Conservation (phyloP, 2,329 filamentous ascomycete species). For the Monosporascus sp. region DNA sequence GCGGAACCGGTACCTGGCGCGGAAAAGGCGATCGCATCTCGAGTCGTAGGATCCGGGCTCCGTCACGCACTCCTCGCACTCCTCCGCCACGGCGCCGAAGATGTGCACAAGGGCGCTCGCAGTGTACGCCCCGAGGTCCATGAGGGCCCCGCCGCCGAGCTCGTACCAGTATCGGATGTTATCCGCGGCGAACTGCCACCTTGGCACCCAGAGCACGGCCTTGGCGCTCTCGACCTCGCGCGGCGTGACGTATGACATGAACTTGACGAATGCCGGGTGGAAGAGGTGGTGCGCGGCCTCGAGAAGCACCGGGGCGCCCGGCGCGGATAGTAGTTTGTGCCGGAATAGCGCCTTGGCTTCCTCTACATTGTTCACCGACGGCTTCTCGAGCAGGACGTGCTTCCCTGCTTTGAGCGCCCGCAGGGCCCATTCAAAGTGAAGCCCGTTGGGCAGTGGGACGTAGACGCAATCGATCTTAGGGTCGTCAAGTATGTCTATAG, state of each 20-base stretch:
- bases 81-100: conserved; percentile 27
- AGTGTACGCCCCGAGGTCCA: conserved; percentile 32
- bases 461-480: conserved; percentile 43
- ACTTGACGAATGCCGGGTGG: conserved; percentile 41
- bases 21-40: conserved; percentile 23
- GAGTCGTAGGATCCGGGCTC: conserved; percentile 16
- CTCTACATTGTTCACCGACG: conserved; percentile 37
- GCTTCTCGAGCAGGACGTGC: conserved; percentile 53
- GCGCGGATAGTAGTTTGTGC: conserved; percentile 26
- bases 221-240: conserved; percentile 31
- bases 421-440: conserved; percentile 43
- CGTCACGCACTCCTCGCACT: conserved; percentile 23
- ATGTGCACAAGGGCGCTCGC: conserved; percentile 27
- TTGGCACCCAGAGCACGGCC: conserved; percentile 25
- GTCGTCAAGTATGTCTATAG: conserved; percentile 33
- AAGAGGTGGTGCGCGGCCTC: conserved; percentile 51
- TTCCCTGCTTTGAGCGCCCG: conserved; percentile 44
- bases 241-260: conserved; percentile 34
- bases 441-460: conserved; percentile 40
- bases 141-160: conserved; percentile 35
- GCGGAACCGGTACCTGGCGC: conserved; percentile 28
- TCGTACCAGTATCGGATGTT: conserved; percentile 40
- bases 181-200: conserved; percentile 25
- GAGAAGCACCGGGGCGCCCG: conserved; percentile 39
- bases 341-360: conserved; percentile 42